Conservation (phyloP, 2,329 filamentous ascomycete genomes). For the Fusarium armeniacum region DNA sequence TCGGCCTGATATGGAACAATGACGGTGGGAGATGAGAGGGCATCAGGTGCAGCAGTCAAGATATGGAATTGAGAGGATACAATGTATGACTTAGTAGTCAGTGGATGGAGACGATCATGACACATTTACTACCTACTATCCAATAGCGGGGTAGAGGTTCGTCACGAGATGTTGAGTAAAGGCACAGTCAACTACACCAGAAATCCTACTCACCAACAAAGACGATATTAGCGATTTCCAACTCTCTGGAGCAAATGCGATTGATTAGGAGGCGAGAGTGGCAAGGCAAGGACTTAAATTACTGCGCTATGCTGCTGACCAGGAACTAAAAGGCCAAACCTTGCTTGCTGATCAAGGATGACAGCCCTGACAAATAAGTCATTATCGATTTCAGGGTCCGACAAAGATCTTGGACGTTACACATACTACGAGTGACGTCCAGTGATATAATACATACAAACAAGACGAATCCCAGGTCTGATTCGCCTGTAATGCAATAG, state of each 20-base stretch:
- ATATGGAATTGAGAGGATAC: neutral
- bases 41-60: neutral
- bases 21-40: conserved; percentile 29
- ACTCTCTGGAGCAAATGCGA: neutral
- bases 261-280: conserved; percentile 15
- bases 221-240: conserved; percentile 1
- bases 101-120: conserved; percentile 16
- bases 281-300: neutral
- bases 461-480: conserved; percentile 14
- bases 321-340: conserved; percentile 26
- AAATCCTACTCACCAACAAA: conserved; percentile 1
- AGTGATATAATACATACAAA: neutral
- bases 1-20: conserved; percentile 32
- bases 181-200: conserved; percentile 16
- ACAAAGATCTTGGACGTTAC: conserved; percentile 17
- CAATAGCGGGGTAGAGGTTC: conserved; percentile 38
- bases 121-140: conserved; percentile 7
- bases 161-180: conserved; percentile 25
- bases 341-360: conserved; percentile 42
- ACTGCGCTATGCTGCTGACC: conserved; percentile 23
- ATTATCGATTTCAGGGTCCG: conserved; percentile 24
- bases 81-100: neutral
- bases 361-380: conserved; percentile 25
- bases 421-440: neutral
- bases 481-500: conserved; percentile 9